Evolutionary conservation across 768 basidiomycete genomes (phyloP).

Genomic region (Pulveroboletus sp.): DNA sequence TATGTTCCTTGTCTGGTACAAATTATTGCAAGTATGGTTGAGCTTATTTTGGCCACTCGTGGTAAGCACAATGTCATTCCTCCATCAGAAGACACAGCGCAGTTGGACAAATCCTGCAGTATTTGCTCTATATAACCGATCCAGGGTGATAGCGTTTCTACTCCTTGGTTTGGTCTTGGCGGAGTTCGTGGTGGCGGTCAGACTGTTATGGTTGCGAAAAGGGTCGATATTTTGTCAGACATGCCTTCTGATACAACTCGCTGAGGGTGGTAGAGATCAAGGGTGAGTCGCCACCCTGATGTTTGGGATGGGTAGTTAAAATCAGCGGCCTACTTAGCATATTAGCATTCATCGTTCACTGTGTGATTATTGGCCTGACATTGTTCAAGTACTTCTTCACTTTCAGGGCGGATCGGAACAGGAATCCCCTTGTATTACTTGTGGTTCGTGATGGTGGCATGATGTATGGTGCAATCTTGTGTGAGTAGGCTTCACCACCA

Average conservation of each 20-base stretch:
- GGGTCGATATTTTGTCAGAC: neutral
- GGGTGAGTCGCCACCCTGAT: neutral
- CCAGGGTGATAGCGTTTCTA: constrained; percentile 5
- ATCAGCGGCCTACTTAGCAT: constrained; percentile 2
- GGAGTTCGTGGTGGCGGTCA: constrained; percentile 1
- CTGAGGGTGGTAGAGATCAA: neutral
- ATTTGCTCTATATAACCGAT: constrained; percentile 18
- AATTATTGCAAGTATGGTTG: constrained; percentile 7
- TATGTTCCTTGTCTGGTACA: constrained; percentile 6
- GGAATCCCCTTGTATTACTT: constrained; percentile 17
- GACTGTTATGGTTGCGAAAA: neutral
- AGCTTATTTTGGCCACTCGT: constrained; percentile 15
- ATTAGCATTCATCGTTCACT: constrained; percentile 11
- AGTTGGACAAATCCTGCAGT: constrained; percentile 2
- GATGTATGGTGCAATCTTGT: constrained; percentile 1
- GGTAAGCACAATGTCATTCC: constrained; percentile 3
- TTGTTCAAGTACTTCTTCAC: constrained; percentile 16
- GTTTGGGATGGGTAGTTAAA: neutral
- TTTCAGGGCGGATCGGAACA: constrained; percentile 15
- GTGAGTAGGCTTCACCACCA: constrained; percentile 4
- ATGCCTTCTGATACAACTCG: constrained; percentile 6
- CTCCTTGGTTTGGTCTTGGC: constrained; percentile 1
- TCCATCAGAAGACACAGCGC: neutral
- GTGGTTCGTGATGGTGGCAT: constrained; percentile 13
- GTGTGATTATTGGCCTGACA: neutral